Evolutionary conservation across 495 filamentous ascomycete species (phyloP).

Genomic region (Penicillium daleae): DNA sequence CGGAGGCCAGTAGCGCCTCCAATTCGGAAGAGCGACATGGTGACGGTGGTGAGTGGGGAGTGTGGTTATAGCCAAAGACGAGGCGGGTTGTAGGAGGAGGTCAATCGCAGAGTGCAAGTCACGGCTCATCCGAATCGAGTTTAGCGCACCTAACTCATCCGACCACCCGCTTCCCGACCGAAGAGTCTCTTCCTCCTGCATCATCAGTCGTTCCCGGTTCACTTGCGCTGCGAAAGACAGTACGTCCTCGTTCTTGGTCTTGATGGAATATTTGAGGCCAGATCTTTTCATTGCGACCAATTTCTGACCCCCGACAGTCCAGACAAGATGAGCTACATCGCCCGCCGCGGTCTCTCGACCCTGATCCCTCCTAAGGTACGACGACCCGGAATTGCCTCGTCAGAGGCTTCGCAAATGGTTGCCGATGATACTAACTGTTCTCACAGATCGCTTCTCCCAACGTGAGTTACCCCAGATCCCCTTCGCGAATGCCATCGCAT

Average conservation of each 20-base stretch:
- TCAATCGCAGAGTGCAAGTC: slow-evolving; percentile 44
- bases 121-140: slow-evolving; percentile 43
- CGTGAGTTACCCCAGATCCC: slow-evolving; percentile 60
- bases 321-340: slow-evolving; percentile 86
- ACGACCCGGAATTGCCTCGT: slow-evolving; percentile 16
- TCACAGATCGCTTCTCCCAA: slow-evolving; percentile 83
- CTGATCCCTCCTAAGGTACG: slow-evolving; percentile 97
- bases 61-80: slow-evolving; percentile 24
- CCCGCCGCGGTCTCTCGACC: slow-evolving; percentile 89
- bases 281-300: slow-evolving; percentile 20
- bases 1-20: slow-evolving; percentile 44
- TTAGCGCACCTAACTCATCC: slow-evolving; percentile 48
- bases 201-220: slow-evolving; percentile 40
- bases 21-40: slow-evolving; percentile 52
- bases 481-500: slow-evolving; percentile 6
- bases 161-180: slow-evolving; percentile 47
- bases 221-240: slow-evolving; percentile 42
- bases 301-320: slow-evolving; percentile 40
- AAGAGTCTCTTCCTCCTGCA: slow-evolving; percentile 41
- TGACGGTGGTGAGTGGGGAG: slow-evolving; percentile 30
- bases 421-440: slow-evolving; percentile 34
- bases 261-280: slow-evolving; percentile 6
- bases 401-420: slow-evolving; percentile 1
- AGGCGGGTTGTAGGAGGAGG: slow-evolving; percentile 37
- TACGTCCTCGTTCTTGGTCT: slow-evolving; percentile 25